Conservation (phyloP, 2,329 filamentous ascomycete species). For the Didymella sp. region DNA sequence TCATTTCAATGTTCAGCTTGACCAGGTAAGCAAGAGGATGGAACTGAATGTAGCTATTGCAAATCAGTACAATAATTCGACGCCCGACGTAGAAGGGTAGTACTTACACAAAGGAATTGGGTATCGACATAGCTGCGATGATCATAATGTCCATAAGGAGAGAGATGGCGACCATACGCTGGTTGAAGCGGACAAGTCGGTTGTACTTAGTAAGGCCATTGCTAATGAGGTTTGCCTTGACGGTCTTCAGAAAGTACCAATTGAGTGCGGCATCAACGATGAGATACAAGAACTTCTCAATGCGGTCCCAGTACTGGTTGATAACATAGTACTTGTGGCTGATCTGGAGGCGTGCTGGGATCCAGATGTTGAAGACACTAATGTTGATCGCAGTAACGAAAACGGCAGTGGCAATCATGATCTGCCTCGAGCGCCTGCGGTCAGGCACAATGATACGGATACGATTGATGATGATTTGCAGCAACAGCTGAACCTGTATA, state of each 20-base stretch:
- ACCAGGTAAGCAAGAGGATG: constrained; percentile 59
- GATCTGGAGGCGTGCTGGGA: constrained; percentile 49
- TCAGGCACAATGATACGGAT: constrained; percentile 48
- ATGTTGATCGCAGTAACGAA: constrained; percentile 50
- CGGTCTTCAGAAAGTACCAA: constrained; percentile 52
- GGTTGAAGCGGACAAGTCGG: constrained; percentile 59
- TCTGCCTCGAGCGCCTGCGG: constrained; percentile 37
- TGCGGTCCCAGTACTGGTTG: constrained; percentile 51
- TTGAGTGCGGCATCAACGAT: constrained; percentile 49
- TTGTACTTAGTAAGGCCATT: constrained; percentile 61
- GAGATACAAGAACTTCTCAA: constrained; percentile 49
- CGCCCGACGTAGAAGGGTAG: too few species aligned
- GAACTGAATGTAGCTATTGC: constrained; percentile 56
- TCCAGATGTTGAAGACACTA: constrained; percentile 51
- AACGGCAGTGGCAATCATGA: constrained; percentile 48
- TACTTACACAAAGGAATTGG: constrained; percentile 54
- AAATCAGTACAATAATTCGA: not conserved
- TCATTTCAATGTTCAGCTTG: constrained; percentile 62
- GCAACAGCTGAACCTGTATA: constrained; percentile 48
- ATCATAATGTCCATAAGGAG: constrained; percentile 60
- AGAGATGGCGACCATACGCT: constrained; percentile 58
- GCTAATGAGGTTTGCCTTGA: constrained; percentile 57
- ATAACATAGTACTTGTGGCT: constrained; percentile 39
- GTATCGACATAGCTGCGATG: constrained; percentile 57
- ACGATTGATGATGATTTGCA: constrained; percentile 53